A percentile compares a stretch with the other conserved stretches of the same genome.
Conservation (phyloP, 139 green algal genomes). For the Trebouxia sp. region DNA sequence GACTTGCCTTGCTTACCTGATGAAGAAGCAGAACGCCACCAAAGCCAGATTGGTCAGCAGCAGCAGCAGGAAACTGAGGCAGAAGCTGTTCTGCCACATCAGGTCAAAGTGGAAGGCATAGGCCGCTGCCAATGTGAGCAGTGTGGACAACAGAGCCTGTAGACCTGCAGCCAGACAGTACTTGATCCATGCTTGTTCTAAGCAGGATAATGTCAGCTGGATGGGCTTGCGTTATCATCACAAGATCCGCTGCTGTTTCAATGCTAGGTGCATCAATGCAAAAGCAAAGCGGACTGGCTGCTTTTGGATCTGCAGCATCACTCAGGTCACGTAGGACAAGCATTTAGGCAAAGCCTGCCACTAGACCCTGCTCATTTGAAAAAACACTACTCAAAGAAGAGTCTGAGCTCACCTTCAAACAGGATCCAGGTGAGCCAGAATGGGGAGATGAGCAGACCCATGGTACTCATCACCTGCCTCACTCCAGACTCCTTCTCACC, state of each 20-base stretch:
- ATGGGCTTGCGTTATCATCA: too few species aligned
- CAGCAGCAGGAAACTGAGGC: slow-evolving; percentile 84
- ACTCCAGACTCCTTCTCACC: slow-evolving; percentile 72
- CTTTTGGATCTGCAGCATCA: too few species aligned
- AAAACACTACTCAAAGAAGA: background rate
- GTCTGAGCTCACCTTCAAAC: slow-evolving; percentile 41
- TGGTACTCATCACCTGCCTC: slow-evolving; percentile 80
- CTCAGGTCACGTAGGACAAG: too few species aligned
- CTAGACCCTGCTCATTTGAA: background rate
- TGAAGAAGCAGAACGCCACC: slow-evolving; percentile 61
- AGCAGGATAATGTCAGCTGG: too few species aligned
- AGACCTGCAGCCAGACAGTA: slow-evolving; percentile 28
- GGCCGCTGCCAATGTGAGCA: slow-evolving; percentile 8
- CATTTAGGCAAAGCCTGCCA: too few species aligned
- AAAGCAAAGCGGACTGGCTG: too few species aligned
- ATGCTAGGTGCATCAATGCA: too few species aligned
- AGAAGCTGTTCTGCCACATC: slow-evolving; percentile 90
- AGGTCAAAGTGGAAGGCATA: slow-evolving; percentile 76
- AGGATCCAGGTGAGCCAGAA: slow-evolving; percentile 89
- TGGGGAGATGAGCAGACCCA: slow-evolving; percentile 84
- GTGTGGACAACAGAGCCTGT: background rate
- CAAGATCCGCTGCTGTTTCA: too few species aligned
- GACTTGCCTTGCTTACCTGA: slow-evolving; percentile 19
- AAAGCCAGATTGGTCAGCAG: slow-evolving; percentile 82
- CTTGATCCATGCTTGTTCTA: too few species aligned